Evolutionary conservation across 169 alveolate genomes (phyloP), one percentile per base, ranked within the genome.

Genomic region (Plasmodium coatneyi): DNA sequence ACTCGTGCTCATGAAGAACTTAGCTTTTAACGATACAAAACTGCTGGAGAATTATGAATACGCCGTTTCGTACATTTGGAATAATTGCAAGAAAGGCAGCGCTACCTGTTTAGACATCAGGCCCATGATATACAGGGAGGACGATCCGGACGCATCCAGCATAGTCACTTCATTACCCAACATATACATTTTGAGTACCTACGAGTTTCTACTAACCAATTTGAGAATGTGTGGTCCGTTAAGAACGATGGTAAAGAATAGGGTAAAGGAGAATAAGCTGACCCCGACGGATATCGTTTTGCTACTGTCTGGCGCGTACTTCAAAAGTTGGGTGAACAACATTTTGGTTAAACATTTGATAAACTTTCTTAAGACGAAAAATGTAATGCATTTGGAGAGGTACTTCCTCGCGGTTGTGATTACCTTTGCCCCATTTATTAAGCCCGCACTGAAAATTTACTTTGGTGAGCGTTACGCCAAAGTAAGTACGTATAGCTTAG

Each of bases 391-490:
- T 19, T 14, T 89, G 81, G 71, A 49, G 28, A 78, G 79, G 39
- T 89, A 89, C 22, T 89, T 60, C 72, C 81, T 89, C 32, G n/a
- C 60, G 19, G 83, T 32, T 36, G 22, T 89, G 54, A 10, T 89
- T 66, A 22, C 94, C 32, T 66, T 89, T 49, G 41, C 49, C 32
- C 90, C 94, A 1, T 89, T 89, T 49, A 89, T 89, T 39, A 89
- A 89, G 46, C 94, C 94, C 36, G 94, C 94, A 60, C 30, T 79
- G 52, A 89, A 89, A 79, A 79, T 89, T 60, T 89, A 79, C 46
- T 89, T 56, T 76, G 82, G 76, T 19, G 78, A 89, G 14, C 41
- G 16, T 22, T 89, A 89, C 81, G 3, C 22, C 5, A 32, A 30
- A 2, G 10, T 49, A 78, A 79, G 30, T 60, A 1, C 14, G 32